Base-by-base conservation (phyloP, 495 filamentous ascomycete species). In the Hyphodiscus hymeniophilus region DNA sequence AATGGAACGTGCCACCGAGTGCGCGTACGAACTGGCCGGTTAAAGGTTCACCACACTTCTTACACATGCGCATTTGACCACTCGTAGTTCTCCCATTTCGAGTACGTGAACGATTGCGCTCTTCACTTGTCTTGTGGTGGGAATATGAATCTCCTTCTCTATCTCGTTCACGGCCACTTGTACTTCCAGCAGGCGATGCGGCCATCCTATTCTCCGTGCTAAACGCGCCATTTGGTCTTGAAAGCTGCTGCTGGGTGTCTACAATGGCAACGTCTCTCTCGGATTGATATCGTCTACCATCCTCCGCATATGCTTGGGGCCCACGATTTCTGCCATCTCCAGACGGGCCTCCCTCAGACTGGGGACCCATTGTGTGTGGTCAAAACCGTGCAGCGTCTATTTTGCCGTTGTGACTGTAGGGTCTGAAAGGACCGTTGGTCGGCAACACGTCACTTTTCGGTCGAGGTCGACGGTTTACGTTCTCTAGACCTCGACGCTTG, bases 1-100 rank as follows among this genome's bases (percentile, higher is more conserved):
- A 68, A 73, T 99, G 92, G 62, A 84, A 99, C 41, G 91, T 96
- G 24, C 85, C 89, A 20, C 85, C 85, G 26, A 99, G 65, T 8
- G 92, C 92, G 53, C 92, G 79, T 42, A 99, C 92, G 64, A 96
- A 99, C 63, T 97, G 94, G 16, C 94, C 94, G 1, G 87, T 91
- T 55, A 99, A 72, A 36, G 79, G 69, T 52, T 88, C 82, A 48
- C 77, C 78, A 61, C 92, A 98, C 63, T 95, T 95, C 54, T 87
- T 88, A 63, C 92, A 98, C 8, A 82, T 66, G 48, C 88, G 73
- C 23, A 71, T 57, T 48, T 73, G 71, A 30, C 72, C 74, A 56
- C 72, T 76, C 10, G 69, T 66, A 22, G 69, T 67, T 55, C 71
- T 68, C 13, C 65, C 65, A 46, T 61, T 62, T 30, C 70, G 65